Conservation (phyloP, 768 basidiomycete species). For the Termitomyces sp. region DNA sequence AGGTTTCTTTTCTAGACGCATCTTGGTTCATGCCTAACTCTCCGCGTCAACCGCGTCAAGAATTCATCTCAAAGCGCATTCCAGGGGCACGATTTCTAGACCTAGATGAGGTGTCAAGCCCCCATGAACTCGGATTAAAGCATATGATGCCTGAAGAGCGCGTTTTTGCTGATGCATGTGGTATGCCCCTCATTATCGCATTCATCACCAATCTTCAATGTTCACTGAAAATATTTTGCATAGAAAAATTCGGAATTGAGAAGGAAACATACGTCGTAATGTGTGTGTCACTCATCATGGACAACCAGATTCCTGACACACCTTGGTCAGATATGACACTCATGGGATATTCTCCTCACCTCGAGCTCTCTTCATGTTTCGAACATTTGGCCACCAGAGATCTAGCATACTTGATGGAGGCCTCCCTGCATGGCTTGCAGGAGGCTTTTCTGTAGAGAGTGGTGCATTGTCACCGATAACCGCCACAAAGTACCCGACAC, state of each 20-base stretch:
- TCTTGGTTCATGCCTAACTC: constrained; percentile 96
- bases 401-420: constrained; percentile 94
- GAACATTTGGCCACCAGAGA: constrained; percentile 81
- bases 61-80: constrained; percentile 65
- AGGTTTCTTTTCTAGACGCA: constrained; percentile 61
- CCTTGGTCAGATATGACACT: constrained; percentile 64
- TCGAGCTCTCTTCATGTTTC: constrained; percentile 92
- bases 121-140: constrained; percentile 75
- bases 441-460: constrained; percentile 53
- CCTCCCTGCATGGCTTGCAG: constrained; percentile 74
- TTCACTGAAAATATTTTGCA: background rate
- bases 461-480: constrained; percentile 25
- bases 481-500: constrained; percentile 44
- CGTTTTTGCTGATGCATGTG: constrained; percentile 74
- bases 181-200: constrained; percentile 39
- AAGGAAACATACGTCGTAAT: constrained; percentile 78
- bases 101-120: constrained; percentile 72
- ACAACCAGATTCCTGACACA: background rate
- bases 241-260: constrained; percentile 68
- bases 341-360: constrained; percentile 92
- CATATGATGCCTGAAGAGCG: constrained; percentile 89
- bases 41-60: constrained; percentile 61
- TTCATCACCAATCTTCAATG: background rate
- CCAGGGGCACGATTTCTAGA: constrained; percentile 74
- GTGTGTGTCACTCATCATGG: constrained; percentile 34